Conservation (phyloP, 805 yeast genomes). For the Schwanniomyces polymorphus region DNA sequence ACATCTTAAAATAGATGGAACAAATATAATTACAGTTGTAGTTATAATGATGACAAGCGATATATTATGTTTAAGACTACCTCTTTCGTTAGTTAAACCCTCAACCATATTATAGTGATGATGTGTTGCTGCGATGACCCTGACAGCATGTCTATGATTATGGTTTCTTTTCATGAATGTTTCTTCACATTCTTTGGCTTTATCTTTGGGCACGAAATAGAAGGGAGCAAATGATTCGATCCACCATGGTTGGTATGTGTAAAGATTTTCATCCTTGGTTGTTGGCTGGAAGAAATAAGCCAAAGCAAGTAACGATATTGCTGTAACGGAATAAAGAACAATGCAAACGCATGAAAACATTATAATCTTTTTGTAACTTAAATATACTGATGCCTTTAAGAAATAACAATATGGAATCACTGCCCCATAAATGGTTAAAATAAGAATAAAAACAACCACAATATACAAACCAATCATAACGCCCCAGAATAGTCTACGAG, state of each 20-base stretch:
- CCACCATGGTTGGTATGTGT: constrained; percentile 79
- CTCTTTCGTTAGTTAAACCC: constrained; percentile 37
- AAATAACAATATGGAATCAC: constrained; percentile 60
- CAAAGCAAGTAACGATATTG: constrained; percentile 47
- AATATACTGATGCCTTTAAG: constrained; percentile 42
- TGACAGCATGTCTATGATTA: constrained; percentile 48
- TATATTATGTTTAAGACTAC: constrained; percentile 47
- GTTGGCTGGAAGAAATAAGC: constrained; percentile 62
- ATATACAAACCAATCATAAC: constrained; percentile 51
- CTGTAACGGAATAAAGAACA: constrained; percentile 50
- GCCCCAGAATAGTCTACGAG: constrained; percentile 48
- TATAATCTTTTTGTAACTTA: constrained; percentile 54
- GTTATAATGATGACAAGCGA: constrained; percentile 47
- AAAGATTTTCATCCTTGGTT: constrained; percentile 45
- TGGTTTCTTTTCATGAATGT: constrained; percentile 48
- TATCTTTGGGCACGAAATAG: constrained; percentile 58
- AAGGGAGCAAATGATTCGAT: constrained; percentile 59
- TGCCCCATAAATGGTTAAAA: constrained; percentile 70
- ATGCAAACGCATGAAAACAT: constrained; percentile 42
- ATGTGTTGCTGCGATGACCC: constrained; percentile 62
- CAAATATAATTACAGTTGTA: constrained; percentile 49
- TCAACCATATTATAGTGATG: constrained; percentile 35
- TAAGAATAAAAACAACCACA: constrained; percentile 56
- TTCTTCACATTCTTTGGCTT: constrained; percentile 46
- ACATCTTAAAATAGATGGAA: constrained; percentile 52